A percentile compares a stretch with the other conserved stretches of the same genome.
Evolutionary conservation across 169 alveolate species (phyloP).

Genomic region (Babesia microti): DNA sequence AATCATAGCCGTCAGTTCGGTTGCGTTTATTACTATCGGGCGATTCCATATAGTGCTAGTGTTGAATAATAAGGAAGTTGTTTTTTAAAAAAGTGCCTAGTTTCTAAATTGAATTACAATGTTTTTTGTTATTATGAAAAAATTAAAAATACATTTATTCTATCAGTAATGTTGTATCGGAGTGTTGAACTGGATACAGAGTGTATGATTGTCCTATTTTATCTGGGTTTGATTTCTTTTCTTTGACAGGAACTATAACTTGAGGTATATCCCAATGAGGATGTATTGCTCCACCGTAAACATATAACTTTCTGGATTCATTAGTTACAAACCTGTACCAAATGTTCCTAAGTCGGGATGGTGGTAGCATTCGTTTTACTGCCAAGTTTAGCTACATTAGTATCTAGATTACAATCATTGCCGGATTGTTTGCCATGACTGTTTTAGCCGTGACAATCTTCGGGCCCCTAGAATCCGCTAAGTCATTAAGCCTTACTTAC

Average conservation of each 20-base stretch:
- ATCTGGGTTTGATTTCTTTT: not conserved
- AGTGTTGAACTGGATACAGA: too few relatives aligned
- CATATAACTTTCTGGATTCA: constrained; percentile 53
- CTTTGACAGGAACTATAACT: constrained; percentile 57
- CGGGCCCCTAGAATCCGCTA: constrained; percentile 72
- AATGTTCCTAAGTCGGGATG: constrained; percentile 49
- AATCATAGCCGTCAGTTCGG: too few relatives aligned
- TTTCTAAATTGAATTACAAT: too few relatives aligned
- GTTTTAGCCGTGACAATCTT: constrained; percentile 78
- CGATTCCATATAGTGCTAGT: too few relatives aligned
- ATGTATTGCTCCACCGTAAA: constrained; percentile 76
- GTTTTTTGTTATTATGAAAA: too few relatives aligned
- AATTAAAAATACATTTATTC: too few relatives aligned
- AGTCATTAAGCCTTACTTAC: constrained; percentile 17
- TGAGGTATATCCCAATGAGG: constrained; percentile 82
- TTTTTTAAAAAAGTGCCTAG: too few relatives aligned
- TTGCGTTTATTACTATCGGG: too few relatives aligned
- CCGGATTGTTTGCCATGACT: constrained; percentile 75
- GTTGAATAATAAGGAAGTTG: too few relatives aligned
- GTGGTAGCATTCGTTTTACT: constrained; percentile 76
- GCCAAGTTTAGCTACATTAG: constrained; percentile 60
- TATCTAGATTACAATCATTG: constrained; percentile 60
- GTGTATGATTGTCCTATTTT: too few relatives aligned
- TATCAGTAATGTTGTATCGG: too few relatives aligned
- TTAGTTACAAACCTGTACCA: constrained; percentile 35